Evolutionary conservation across 1,139 yeast species (phyloP).

Genomic region (Geotrichum phurueaensis): DNA sequence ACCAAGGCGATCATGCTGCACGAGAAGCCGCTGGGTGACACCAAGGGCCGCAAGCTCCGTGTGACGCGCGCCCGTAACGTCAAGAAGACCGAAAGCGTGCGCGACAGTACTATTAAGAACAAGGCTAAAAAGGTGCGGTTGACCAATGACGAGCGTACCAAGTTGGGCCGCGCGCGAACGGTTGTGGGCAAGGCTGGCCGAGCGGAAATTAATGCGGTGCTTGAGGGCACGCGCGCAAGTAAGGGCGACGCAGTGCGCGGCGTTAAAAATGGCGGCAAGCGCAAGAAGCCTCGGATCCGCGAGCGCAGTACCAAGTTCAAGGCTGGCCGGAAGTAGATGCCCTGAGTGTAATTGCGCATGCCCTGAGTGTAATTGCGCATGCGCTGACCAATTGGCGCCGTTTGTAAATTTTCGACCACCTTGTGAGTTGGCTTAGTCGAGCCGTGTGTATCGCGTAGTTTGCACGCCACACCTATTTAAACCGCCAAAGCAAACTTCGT

Average conservation of each 20-base stretch:
- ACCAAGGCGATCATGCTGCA: slow-evolving; percentile 75
- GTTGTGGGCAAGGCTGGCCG: slow-evolving; percentile 77
- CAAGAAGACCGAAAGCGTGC: slow-evolving; percentile 35
- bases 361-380: neutral
- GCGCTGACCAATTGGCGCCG: neutral
- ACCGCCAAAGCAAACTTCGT: neutral
- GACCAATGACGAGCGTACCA: slow-evolving; percentile 53
- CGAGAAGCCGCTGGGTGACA: slow-evolving; percentile 54
- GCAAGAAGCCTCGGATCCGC: slow-evolving; percentile 59
- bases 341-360: neutral
- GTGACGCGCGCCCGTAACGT: slow-evolving; percentile 70
- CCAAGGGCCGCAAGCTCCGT: slow-evolving; percentile 60
- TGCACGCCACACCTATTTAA: neutral
- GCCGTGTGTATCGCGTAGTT: neutral
- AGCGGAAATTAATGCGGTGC: slow-evolving; percentile 50
- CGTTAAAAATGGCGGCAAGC: slow-evolving; percentile 18
- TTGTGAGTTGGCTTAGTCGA: neutral
- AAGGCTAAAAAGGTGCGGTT: slow-evolving; percentile 16
- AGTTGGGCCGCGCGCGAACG: slow-evolving; percentile 70
- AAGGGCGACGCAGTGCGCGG: slow-evolving; percentile 51
- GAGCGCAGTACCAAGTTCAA: slow-evolving; percentile 58
- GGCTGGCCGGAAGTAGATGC: slow-evolving; percentile 24
- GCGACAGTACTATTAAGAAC: slow-evolving; percentile 19
- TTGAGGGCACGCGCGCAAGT: slow-evolving; percentile 81
- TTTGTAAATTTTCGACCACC: neutral